Evolutionary conservation across 768 basidiomycete species (phyloP).

Genomic region (Hygrocybe punicea): DNA sequence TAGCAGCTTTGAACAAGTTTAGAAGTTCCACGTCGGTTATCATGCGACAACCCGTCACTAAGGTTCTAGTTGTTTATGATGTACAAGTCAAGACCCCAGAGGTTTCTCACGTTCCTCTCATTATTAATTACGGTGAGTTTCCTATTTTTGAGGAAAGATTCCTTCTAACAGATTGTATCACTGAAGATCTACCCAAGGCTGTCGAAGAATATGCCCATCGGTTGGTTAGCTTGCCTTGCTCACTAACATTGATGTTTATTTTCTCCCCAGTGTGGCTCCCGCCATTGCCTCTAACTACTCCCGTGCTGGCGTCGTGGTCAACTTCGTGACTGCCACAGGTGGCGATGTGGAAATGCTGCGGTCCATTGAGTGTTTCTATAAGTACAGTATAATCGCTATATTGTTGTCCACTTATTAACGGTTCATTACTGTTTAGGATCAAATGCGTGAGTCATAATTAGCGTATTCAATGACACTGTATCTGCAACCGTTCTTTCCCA

Average conservation of each 20-base stretch:
- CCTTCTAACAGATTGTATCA: conserved; percentile 8
- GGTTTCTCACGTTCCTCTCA: conserved; percentile 83
- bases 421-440: conserved; percentile 48
- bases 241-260: conserved; percentile 7
- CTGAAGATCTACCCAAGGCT: conserved; percentile 80
- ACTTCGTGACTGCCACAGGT: conserved; percentile 95
- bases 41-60: conserved; percentile 63
- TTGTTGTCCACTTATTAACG: conserved; percentile 15
- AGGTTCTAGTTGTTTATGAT: conserved; percentile 89
- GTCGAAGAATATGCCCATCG: conserved; percentile 98
- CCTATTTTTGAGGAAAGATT: neutral
- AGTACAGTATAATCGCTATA: conserved; percentile 41
- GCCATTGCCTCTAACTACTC: conserved; percentile 83
- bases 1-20: conserved; percentile 84
- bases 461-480: neutral
- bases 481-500: conserved; percentile 35
- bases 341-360: conserved; percentile 98
- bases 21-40: conserved; percentile 54
- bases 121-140: conserved; percentile 86
- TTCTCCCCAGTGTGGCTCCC: conserved; percentile 63
- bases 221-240: conserved; percentile 39
- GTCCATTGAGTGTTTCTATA: conserved; percentile 98
- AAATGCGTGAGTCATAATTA: conserved; percentile 70
- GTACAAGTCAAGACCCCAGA: conserved; percentile 89
- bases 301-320: conserved; percentile 88